Evolutionary conservation across 2,329 filamentous ascomycete genomes (phyloP).

Genomic region (Colletotrichum tamarilloi): DNA sequence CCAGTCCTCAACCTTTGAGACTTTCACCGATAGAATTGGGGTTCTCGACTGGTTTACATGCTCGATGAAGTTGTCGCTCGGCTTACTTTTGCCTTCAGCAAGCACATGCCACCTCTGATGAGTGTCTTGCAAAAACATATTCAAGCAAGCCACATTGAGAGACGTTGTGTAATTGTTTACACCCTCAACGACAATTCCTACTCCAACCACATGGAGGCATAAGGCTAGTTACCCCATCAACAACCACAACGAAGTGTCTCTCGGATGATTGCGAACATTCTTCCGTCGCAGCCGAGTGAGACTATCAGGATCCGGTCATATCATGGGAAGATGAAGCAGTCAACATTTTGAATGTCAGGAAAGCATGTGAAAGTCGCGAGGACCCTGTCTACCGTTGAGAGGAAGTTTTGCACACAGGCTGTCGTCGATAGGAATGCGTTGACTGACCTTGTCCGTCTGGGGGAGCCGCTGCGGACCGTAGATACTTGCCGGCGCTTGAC

Average conservation of each 20-base stretch:
- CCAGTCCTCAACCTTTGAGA: too few relatives aligned
- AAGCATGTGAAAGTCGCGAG: neutral
- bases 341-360: neutral
- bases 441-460: neutral
- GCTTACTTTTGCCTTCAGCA: neutral
- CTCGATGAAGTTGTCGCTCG: too few relatives aligned
- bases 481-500: neutral
- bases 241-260: neutral
- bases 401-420: neutral
- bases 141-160: neutral
- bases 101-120: neutral
- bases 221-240: neutral
- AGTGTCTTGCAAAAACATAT: neutral
- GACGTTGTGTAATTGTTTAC: neutral
- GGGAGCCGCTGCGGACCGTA: neutral
- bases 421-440: neutral
- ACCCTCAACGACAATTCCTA: neutral
- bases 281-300: neutral
- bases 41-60: neutral
- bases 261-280: slow-evolving; percentile 6
- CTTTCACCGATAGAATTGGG: too few relatives aligned
- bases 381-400: neutral
- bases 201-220: neutral
- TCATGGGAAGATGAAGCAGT: neutral
- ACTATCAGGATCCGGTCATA: neutral